These are phyloP conservation scores for Nannizziopsis arthrosporioides DNA, from an alignment of 2,329 filamentous ascomycete genomes.

Conservation along the genomic window DNA sequence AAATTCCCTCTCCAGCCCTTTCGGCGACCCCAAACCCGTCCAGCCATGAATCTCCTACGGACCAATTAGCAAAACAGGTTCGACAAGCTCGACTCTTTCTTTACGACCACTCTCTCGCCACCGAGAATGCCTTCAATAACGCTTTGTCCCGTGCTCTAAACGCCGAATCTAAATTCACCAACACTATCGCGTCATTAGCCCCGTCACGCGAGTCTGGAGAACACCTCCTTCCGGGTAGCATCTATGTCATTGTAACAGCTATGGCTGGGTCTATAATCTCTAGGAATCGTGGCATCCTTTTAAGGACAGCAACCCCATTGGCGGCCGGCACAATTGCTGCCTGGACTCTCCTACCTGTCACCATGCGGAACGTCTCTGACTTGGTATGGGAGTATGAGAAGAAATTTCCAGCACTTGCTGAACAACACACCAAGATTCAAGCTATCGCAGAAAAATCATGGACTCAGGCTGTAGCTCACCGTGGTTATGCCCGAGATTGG, in stretches of 20 bases:
- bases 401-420: conserved; percentile 67
- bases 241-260: conserved; percentile 86
- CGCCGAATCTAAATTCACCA: conserved; percentile 81
- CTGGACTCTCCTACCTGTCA: conserved; percentile 75
- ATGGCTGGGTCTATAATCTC: conserved; percentile 92
- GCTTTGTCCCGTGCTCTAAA: conserved; percentile 69
- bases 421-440: conserved; percentile 63
- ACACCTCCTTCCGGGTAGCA: conserved; percentile 72
- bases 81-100: conserved; percentile 67
- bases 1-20: neutral
- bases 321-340: conserved; percentile 72
- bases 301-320: conserved; percentile 65
- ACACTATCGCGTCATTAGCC: conserved; percentile 76
- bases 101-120: conserved; percentile 59
- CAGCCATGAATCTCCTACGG: conserved; percentile 53
- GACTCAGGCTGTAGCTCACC: conserved; percentile 63
- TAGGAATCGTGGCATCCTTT: conserved; percentile 72
- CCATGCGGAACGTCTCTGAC: conserved; percentile 77
- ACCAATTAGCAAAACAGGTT: conserved; percentile 75
- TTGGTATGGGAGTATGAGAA: conserved; percentile 89
- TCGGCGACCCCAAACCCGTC: conserved; percentile 1
- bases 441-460: conserved; percentile 58
- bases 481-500: conserved; percentile 56
- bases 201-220: conserved; percentile 77
- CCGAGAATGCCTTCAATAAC: conserved; percentile 73